Percentiles rank a stretch among this genome's conserved stretches.
phyloP scores from a whole-genome alignment of 2,329 filamentous ascomycete species.

The Fusarium chlamydosporum region DNA sequence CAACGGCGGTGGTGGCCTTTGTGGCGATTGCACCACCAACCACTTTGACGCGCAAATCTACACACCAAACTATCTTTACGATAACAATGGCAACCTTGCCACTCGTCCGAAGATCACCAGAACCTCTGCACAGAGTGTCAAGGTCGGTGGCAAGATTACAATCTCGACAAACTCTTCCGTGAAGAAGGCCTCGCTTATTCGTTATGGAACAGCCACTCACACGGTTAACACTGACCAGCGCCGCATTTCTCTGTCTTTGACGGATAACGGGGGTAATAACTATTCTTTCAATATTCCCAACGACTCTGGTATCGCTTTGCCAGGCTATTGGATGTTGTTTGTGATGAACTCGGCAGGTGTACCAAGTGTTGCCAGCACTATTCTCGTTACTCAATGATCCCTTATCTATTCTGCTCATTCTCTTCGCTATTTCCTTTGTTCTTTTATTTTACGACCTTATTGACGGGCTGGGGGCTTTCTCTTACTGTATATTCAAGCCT shows the following conservation, averaged over 20 bases:
- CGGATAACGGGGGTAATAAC: background rate
- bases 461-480: slow-evolving; percentile 48
- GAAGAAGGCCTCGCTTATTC: slow-evolving; percentile 23
- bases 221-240: slow-evolving; percentile 44
- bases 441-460: too few relatives aligned
- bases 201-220: slow-evolving; percentile 38
- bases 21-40: slow-evolving; percentile 14
- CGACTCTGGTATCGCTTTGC: slow-evolving; percentile 34
- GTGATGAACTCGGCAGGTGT: slow-evolving; percentile 35
- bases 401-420: slow-evolving; percentile 43
- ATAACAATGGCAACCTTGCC: slow-evolving; percentile 10
- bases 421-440: too few relatives aligned
- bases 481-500: too few relatives aligned
- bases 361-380: slow-evolving; percentile 29
- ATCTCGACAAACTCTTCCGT: slow-evolving; percentile 5
- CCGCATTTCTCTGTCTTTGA: slow-evolving; percentile 25
- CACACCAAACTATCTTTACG: slow-evolving; percentile 31
- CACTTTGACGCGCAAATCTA: slow-evolving; percentile 43
- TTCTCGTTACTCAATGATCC: slow-evolving; percentile 2
- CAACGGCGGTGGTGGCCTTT: slow-evolving; percentile 32
- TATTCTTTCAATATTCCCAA: slow-evolving; percentile 29
- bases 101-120: slow-evolving; percentile 14
- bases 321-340: slow-evolving; percentile 44
- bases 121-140: slow-evolving; percentile 1
- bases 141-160: slow-evolving; percentile 13